Evolutionary conservation across 2,329 filamentous ascomycete genomes (phyloP), one percentile per base, ranked within the genome.

Genomic region (Xylaria sp.): DNA sequence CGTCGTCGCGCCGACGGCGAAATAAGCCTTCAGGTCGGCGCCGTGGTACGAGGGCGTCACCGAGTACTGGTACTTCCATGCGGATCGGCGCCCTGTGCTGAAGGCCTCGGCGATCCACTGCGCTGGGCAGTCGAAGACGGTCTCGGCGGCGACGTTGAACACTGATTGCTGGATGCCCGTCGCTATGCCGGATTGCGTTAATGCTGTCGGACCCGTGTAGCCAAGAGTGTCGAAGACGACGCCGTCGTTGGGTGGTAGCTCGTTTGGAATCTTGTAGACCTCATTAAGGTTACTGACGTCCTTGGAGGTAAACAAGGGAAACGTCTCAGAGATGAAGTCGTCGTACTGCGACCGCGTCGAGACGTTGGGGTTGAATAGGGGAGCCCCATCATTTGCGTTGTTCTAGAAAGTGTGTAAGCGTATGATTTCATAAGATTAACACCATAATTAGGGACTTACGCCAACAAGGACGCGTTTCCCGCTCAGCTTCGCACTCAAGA

Each of bases 41-140:
- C 76, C 79, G 69, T 82, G 80, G 34, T 77, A 74, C 1, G 77
- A 78, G 1, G 80, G 78, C 9, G 75, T 76, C 39, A 80, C 75
- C 18, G 78, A 81, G 69, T 81, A 84, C 69, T 84, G 82, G 65
- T 84, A 84, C 63, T 81, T 81, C 78, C 80, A 84, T n/a, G 76
- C 76, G 39, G 77, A 65, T 6, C 76, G 74, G n/a, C 65, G 71
- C 31, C 73, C 74, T 25, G 70, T 67, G 62, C 71, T 78, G 69
- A 82, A 86, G 1, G 84, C 83, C 54, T 82, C 79, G 12, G 81
- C 80, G 56, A 86, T 76, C 84, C 84, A 87, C 75, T 87, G 85
- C 0, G 82, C 81, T 0, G 85, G 83, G 69, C 85, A 87, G 50
- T 82, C 78, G 65, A 86, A 86, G 1, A 83, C 85, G 1, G 81